Conservation (phyloP, 495 filamentous ascomycete genomes). For the Terfezia claveryi region DNA sequence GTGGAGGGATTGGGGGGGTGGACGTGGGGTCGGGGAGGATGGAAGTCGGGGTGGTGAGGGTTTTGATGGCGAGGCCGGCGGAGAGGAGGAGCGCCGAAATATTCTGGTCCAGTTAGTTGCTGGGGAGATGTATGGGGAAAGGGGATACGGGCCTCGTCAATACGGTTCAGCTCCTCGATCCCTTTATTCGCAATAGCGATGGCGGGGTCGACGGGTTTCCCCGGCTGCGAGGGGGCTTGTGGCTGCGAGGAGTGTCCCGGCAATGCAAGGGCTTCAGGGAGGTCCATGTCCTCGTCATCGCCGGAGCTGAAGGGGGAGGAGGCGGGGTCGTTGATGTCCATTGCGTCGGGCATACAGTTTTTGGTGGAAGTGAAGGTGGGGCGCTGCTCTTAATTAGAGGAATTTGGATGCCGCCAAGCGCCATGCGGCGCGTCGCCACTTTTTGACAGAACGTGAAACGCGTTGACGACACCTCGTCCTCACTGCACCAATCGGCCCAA, state of each 20-base stretch:
- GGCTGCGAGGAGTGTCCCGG: background rate
- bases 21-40: conserved; percentile 1
- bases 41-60: conserved; percentile 3
- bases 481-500: no score
- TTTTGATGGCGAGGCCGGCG: conserved; percentile 11
- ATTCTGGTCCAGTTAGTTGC: conserved; percentile 2
- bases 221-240: conserved; percentile 1
- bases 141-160: conserved; percentile 7
- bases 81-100: conserved; percentile 14
- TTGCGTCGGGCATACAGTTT: no score
- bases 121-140: background rate
- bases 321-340: no score
- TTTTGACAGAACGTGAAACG: no score
- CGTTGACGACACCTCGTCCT: no score
- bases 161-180: conserved; percentile 12
- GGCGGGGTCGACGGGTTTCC: background rate
- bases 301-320: no score
- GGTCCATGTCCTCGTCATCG: no score
- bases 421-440: no score
- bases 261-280: no score
- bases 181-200: background rate
- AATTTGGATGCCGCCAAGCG: no score
- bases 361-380: no score
- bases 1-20: background rate
- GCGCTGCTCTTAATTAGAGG: no score